These are phyloP conservation scores for Colletotrichum coccodes DNA, from an alignment of 2,329 filamentous ascomycete genomes.

Conservation along the genomic window DNA sequence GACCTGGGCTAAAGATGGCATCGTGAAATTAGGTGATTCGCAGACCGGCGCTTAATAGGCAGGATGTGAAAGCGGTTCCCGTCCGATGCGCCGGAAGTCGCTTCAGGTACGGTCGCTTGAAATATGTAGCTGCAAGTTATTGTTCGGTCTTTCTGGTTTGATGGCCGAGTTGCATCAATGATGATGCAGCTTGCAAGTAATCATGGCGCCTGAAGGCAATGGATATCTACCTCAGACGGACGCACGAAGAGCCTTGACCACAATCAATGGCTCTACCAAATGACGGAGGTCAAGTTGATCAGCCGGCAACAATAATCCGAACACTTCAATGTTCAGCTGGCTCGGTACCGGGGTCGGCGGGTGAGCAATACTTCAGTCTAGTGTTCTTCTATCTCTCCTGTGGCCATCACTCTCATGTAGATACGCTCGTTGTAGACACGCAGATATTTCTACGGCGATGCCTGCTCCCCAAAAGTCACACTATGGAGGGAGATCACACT, in stretches of 20 bases:
- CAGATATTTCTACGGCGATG: too few species aligned
- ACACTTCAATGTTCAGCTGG: neutral
- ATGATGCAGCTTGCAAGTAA: neutral
- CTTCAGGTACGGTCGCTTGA: neutral
- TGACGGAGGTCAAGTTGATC: neutral
- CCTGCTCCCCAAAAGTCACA: too few species aligned
- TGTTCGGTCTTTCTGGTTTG: neutral
- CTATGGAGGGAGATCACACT: too few species aligned
- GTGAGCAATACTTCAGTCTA: too few species aligned
- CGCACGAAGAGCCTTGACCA: neutral
- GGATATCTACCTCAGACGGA: neutral
- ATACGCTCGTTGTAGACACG: too few species aligned
- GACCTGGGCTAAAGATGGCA: neutral
- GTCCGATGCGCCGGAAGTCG: neutral
- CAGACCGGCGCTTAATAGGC: conserved; percentile 17
- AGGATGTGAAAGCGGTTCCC: neutral
- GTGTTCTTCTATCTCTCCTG: neutral
- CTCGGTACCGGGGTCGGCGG: neutral
- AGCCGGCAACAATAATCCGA: neutral
- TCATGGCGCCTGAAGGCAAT: neutral
- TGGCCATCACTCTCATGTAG: too few species aligned
- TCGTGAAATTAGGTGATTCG: neutral
- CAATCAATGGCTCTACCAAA: neutral
- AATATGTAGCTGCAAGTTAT: neutral
- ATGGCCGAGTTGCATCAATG: neutral